phyloP scores from a whole-genome alignment of 345 rosid genomes.

The Angophora floribunda region DNA sequence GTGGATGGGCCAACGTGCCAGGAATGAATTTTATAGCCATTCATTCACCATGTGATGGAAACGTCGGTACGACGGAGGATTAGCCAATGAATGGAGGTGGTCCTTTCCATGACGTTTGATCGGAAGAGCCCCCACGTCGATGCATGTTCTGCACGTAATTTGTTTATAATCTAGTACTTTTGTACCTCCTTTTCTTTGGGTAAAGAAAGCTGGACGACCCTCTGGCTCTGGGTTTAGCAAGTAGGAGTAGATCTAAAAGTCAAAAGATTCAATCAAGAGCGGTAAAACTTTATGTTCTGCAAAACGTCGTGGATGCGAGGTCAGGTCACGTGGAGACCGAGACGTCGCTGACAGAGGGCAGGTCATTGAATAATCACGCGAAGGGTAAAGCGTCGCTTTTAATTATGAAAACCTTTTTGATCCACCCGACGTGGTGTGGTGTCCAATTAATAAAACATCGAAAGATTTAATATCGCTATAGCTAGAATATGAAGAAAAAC shows the following conservation, averaged over 20 bases:
- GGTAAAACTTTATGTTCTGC: neutral
- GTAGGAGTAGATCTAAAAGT: neutral
- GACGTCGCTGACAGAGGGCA: neutral
- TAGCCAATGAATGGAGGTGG: neutral
- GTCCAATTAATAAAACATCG: neutral
- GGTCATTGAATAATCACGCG: neutral
- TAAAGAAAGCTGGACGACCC: neutral
- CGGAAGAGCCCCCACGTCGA: neutral
- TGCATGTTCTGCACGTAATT: neutral
- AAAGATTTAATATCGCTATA: neutral
- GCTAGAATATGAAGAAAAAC: neutral
- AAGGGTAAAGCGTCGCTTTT: neutral
- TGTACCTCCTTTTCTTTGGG: neutral
- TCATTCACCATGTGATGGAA: neutral
- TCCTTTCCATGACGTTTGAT: neutral
- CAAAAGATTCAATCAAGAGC: neutral
- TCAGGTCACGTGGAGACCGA: neutral
- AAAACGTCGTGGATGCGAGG: neutral
- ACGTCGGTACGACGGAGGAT: neutral
- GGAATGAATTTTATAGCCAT: neutral
- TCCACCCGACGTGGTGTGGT: neutral
- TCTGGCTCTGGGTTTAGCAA: neutral
- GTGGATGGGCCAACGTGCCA: neutral
- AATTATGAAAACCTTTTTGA: neutral
- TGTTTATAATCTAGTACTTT: neutral